Base-by-base conservation (phyloP, 2,329 filamentous ascomycete species). In the Penicillium corylophilum region DNA sequence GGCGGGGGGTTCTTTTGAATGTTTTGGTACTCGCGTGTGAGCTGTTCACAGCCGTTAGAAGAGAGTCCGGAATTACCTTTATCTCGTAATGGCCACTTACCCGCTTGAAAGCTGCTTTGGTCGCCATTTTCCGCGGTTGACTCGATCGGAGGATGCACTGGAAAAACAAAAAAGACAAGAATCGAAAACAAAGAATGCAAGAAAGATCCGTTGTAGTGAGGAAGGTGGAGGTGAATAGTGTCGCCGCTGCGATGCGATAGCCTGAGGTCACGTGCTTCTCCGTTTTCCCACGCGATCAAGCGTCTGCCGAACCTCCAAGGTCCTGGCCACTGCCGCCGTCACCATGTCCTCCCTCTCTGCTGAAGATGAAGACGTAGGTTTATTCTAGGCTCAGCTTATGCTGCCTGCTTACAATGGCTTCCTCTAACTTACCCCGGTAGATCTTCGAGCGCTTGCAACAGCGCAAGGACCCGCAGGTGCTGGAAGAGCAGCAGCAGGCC, bases 1-100 rank as follows among this genome's bases (percentile, higher is more conserved):
- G 91, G 90, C 31, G 91, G 90, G 10, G 92, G 91, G 64, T 91
- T 93, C 64, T 83, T 80, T 64, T 82, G 78, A 55, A 87, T 85
- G 56, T 80, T 76, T 69, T 82, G 78, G 66, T 86, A 87, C 73
- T 87, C 84, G 55, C 82, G 79, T 49, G 81, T 82, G 53, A 87
- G 77, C 79, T 82, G 55, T 49, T 49, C 59, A 18, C 28, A 29
- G 52, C 56, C 41, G 62, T 57, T 39, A 47, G 22, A 48, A 5
- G 35, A 48, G 35, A 31, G 45, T 28, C 26, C 15, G 15, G 15
- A 33, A 23, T 41, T n/a, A 9, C 23, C n/a, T n/a, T 35, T 26
- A 48, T 26, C 18, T 18, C n/a, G 38, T 28, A 33, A 33, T 36
- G 28, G 43, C 46, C 39, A 71, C 82, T 62, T 76, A 86, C 85